Conservation (phyloP, 2,329 filamentous ascomycete genomes). For the Passalora sequoiae region DNA sequence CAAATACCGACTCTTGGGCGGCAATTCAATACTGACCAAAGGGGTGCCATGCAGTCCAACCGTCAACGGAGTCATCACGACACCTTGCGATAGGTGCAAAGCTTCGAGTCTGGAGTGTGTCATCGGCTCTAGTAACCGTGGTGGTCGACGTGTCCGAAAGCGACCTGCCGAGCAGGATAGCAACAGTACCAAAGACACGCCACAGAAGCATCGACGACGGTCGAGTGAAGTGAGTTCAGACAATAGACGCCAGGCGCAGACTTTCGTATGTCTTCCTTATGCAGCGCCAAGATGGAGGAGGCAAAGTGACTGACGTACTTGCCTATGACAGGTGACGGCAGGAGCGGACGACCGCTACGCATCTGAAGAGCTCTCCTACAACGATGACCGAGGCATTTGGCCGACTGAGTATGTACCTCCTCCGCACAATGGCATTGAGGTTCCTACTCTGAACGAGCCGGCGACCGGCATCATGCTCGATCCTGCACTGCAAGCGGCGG, state of each 20-base stretch:
- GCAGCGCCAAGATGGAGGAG: too few species aligned
- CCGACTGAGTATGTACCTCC: not conserved
- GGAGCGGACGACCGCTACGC: slow-evolving; percentile 3
- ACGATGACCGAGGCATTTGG: slow-evolving; percentile 5
- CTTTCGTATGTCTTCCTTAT: too few species aligned
- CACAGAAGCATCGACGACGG: slow-evolving; percentile 3
- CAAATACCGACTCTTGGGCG: slow-evolving; percentile 5
- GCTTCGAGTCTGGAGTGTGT: slow-evolving; percentile 56
- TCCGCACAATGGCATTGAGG: slow-evolving; percentile 8
- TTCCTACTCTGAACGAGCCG: slow-evolving; percentile 16
- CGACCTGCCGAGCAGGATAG: slow-evolving; percentile 35
- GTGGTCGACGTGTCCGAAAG: slow-evolving; percentile 54
- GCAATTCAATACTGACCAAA: slow-evolving; percentile 19
- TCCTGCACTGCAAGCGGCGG: slow-evolving; percentile 29
- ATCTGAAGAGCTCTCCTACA: slow-evolving; percentile 1
- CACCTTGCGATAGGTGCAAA: slow-evolving; percentile 54
- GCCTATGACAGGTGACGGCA: not conserved
- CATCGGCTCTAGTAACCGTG: slow-evolving; percentile 50
- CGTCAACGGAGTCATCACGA: slow-evolving; percentile 42
- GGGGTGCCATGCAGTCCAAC: slow-evolving; percentile 33
- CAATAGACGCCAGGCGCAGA: not conserved
- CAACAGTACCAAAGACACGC: slow-evolving; percentile 30
- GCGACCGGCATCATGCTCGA: slow-evolving; percentile 27
- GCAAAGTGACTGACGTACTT: too few species aligned
- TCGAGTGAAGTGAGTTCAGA: slow-evolving; percentile 1